Base-by-base conservation (phyloP, 2,329 filamentous ascomycete species). In the Neonectria sp. region DNA sequence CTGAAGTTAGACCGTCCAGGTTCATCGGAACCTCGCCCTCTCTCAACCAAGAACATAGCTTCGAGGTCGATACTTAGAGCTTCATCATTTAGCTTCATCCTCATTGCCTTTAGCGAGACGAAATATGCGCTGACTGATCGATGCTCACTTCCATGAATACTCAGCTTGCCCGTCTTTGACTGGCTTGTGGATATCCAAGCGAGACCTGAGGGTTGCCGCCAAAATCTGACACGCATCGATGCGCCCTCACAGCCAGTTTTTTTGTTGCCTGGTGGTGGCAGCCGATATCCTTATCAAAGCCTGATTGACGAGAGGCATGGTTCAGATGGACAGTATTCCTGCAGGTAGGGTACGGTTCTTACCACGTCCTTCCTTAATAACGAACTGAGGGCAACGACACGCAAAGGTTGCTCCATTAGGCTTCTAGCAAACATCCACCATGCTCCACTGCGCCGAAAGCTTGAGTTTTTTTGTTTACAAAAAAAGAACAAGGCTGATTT, bases 151-250 rank as follows among this genome's bases (percentile, higher is more conserved):
- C 6, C 35, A 17, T 37, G 13, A 17, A 21, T 11, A 21, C n/a
- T 24, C 11, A 13, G 29, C 29, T 7, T 53, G n/a, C 12, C 13
- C 29, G 7, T 35, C 21, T 6, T 21, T 33, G 24, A 33, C 29
- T 31, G 51, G 33, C n/a, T 11, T 6, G 13, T 21, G 31, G 7
- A 24, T 12, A 53, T 25, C 25, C 31, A n/a, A 27, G 31, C n/a
- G n/a, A 51, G 48, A 31, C 21, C n/a, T 53, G 21, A 53, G 29
- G 51, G 51, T 15, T 53, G 51, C 51, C n/a, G 27, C 51, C 51
- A 53, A 53, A 53, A 53, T 53, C 51, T 35, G 51, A 53, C 51
- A 24, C 9, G 29, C 51, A 35, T 53, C 8, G 51, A 52, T 33
- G 9, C 31, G 1, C 29, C 25, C 48, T 31, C 29, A 11, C 25